These are phyloP conservation scores for Eremomyces bilateralis DNA, from an alignment of 495 filamentous ascomycete species.

Conservation along the genomic window DNA sequence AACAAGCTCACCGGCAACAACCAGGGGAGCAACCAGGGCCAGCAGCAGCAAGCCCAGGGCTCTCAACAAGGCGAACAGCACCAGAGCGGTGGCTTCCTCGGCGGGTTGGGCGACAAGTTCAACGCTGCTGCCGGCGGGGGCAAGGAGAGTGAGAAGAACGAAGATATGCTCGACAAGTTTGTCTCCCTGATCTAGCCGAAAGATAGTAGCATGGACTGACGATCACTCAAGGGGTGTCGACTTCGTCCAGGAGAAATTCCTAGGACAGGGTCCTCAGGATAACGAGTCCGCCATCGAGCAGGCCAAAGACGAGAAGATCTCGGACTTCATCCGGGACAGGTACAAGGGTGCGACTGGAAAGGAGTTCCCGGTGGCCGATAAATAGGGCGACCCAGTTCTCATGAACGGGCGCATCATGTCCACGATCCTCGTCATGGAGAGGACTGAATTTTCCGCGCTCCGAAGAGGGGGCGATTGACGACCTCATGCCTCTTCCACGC, in stretches of 20 bases:
- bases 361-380: slow-evolving; percentile 41
- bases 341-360: slow-evolving; percentile 39
- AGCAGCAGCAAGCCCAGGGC: slow-evolving; percentile 3
- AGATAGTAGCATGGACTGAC: too few relatives aligned
- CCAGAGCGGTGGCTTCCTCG: slow-evolving; percentile 26
- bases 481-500: too few relatives aligned
- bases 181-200: slow-evolving; percentile 4
- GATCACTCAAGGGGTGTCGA: slow-evolving; percentile 31
- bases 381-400: too few relatives aligned
- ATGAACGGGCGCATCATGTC: too few relatives aligned
- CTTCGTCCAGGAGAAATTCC: slow-evolving; percentile 38
- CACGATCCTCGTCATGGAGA: too few relatives aligned
- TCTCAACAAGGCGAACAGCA: slow-evolving; percentile 8
- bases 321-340: slow-evolving; percentile 31
- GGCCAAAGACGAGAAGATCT: slow-evolving; percentile 43
- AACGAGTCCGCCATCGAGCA: slow-evolving; percentile 54
- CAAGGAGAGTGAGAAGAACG: slow-evolving; percentile 43
- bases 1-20: slow-evolving; percentile 16
- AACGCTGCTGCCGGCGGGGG: slow-evolving; percentile 43
- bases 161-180: slow-evolving; percentile 24
- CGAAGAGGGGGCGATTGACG: too few relatives aligned
- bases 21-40: too few relatives aligned
- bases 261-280: slow-evolving; percentile 41
- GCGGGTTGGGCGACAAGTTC: slow-evolving; percentile 30
- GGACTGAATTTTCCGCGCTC: too few relatives aligned